Evolutionary conservation across 164 flowering plant species (phyloP).

Genomic region (Berberis vulgaris): DNA sequence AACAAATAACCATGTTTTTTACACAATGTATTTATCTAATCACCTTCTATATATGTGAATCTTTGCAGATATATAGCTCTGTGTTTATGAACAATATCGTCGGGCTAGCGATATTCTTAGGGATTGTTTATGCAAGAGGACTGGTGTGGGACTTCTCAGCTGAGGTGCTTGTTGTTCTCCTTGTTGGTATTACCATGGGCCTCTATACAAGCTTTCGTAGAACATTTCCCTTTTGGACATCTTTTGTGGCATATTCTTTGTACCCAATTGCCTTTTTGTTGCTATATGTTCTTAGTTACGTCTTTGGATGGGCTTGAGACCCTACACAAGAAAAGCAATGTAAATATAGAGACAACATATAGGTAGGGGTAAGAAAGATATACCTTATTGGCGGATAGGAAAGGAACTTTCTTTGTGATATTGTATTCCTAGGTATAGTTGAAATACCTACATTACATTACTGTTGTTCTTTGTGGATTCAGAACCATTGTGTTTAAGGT

Average conservation of each 20-base stretch:
- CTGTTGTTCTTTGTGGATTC: too few species aligned
- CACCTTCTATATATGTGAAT: not conserved
- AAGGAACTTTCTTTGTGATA: too few species aligned
- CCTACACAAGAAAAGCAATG: not conserved
- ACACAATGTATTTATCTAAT: not conserved
- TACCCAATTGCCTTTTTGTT: conserved; percentile 29
- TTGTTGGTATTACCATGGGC: conserved; percentile 19
- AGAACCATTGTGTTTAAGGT: too few species aligned
- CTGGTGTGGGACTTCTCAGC: conserved; percentile 26
- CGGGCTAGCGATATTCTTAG: conserved; percentile 14
- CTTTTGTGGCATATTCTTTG: conserved; percentile 12
- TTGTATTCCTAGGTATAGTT: too few species aligned
- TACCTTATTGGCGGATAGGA: too few species aligned
- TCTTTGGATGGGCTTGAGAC: conserved; percentile 21
- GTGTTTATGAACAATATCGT: conserved; percentile 24
- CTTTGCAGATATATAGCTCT: conserved; percentile 22
- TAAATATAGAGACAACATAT: too few species aligned
- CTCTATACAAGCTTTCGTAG: conserved; percentile 19
- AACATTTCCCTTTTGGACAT: conserved; percentile 30
- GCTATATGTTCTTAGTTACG: conserved; percentile 25
- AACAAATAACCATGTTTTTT: not conserved
- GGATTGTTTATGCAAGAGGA: conserved; percentile 16
- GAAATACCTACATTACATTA: too few species aligned
- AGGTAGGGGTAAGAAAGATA: too few species aligned
- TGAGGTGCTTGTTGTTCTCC: conserved; percentile 17